These are phyloP conservation scores for Mycena floridula DNA, from an alignment of 768 basidiomycete species.

Conservation along the genomic window DNA sequence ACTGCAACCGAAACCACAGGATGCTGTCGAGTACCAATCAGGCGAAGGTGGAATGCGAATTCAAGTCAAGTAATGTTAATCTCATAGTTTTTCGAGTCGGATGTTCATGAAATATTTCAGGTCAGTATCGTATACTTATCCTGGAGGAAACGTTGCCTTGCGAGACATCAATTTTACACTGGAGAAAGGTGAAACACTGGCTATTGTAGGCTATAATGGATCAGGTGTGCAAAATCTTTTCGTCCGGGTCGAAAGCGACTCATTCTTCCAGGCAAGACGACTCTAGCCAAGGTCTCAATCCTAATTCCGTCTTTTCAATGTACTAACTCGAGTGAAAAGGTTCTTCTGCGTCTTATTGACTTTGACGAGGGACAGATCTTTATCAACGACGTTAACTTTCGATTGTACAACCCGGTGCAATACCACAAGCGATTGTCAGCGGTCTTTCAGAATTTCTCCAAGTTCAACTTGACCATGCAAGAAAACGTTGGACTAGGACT, in stretches of 20 bases:
- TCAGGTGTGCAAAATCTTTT: conserved; percentile 47
- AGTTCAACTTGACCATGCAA: conserved; percentile 68
- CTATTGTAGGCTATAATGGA: conserved; percentile 82
- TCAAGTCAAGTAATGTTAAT: conserved; percentile 60
- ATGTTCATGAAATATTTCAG: conserved; percentile 24
- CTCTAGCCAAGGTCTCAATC: too few relatives aligned
- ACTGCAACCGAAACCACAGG: conserved; percentile 55
- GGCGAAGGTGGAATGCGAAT: conserved; percentile 59
- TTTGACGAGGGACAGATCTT: conserved; percentile 64
- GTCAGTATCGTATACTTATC: conserved; percentile 72
- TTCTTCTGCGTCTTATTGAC: conserved; percentile 73
- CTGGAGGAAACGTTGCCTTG: conserved; percentile 63
- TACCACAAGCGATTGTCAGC: conserved; percentile 73
- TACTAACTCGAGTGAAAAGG: conserved; percentile 29
- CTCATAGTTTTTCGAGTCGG: conserved; percentile 2
- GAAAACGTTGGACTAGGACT: conserved; percentile 87
- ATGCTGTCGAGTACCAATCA: conserved; percentile 41
- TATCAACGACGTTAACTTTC: conserved; percentile 67
- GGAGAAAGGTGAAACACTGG: conserved; percentile 71
- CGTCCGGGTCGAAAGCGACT: neutral
- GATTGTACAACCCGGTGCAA: conserved; percentile 57
- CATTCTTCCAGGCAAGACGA: too few relatives aligned
- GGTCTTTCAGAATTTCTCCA: conserved; percentile 83
- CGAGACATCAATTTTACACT: conserved; percentile 65
- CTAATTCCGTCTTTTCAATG: conserved; percentile 2